Evolutionary conservation across 2,329 filamentous ascomycete genomes (phyloP).

Genomic region (Aspergillus puulaauensis): DNA sequence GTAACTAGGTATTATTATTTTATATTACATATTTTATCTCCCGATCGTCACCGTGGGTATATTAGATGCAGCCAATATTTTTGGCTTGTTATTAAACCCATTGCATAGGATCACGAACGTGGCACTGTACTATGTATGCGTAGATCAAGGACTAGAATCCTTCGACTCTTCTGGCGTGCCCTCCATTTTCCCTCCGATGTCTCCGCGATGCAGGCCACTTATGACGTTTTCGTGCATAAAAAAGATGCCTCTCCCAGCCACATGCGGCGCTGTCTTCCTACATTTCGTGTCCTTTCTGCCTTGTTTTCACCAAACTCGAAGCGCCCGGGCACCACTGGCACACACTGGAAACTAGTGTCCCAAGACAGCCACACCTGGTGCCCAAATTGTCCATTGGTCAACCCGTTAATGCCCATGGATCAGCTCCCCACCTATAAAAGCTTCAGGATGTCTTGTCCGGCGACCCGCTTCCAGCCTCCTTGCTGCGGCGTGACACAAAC

Average conservation of each 20-base stretch:
- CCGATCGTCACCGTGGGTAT: not conserved
- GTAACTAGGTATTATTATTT: not conserved
- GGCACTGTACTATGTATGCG: too few species aligned
- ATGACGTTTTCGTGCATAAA: not conserved
- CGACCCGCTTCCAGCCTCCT: not conserved
- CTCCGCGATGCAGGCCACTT: not conserved
- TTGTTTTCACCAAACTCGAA: not conserved
- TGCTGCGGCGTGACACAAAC: not conserved
- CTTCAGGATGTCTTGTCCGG: not conserved
- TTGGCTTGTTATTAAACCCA: too few species aligned
- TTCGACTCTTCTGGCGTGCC: not conserved
- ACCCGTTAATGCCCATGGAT: not conserved
- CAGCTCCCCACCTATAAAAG: not conserved
- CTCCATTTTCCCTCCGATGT: not conserved
- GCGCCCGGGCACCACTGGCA: not conserved
- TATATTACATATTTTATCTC: not conserved
- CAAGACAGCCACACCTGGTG: too few species aligned
- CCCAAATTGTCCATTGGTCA: not conserved
- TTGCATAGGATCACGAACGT: too few species aligned
- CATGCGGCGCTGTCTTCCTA: not conserved
- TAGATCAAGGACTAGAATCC: too few species aligned
- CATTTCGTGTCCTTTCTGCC: not conserved
- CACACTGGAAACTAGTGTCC: too few species aligned
- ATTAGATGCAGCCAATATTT: too few species aligned
- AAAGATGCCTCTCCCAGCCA: not conserved